A percentile compares a stretch with the other conserved stretches of the same genome.
phyloP scores from a whole-genome alignment of 1,139 yeast species.

The Yamadazyma diddensiae region DNA sequence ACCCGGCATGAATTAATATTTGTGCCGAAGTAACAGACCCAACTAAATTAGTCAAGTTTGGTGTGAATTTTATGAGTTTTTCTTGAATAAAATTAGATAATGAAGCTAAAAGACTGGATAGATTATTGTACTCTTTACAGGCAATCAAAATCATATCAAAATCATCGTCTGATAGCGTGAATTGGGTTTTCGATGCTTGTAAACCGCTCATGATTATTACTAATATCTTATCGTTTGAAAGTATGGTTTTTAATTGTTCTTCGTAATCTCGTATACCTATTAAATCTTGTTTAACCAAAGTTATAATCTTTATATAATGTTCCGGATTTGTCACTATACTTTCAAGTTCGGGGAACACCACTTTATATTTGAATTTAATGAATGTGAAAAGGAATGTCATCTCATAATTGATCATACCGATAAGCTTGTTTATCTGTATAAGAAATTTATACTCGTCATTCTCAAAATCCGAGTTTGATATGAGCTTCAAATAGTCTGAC shows the following conservation, averaged over 20 bases:
- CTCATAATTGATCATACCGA: constrained; percentile 57
- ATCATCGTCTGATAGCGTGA: constrained; percentile 31
- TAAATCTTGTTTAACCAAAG: constrained; percentile 51
- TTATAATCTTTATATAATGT: constrained; percentile 58
- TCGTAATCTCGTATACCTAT: constrained; percentile 31
- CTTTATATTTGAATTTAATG: constrained; percentile 51
- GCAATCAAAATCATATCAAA: constrained; percentile 40
- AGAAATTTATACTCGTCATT: constrained; percentile 47
- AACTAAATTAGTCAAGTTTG: constrained; percentile 71
- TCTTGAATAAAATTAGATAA: constrained; percentile 57
- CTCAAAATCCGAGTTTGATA: constrained; percentile 32
- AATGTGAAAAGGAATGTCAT: constrained; percentile 49
- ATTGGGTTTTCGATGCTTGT: constrained; percentile 26
- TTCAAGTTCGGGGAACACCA: constrained; percentile 71
- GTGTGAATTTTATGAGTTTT: constrained; percentile 63
- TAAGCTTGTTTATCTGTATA: constrained; percentile 52
- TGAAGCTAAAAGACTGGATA: constrained; percentile 41
- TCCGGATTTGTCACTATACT: constrained; percentile 60
- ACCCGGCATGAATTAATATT: constrained; percentile 67
- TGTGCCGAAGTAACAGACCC: constrained; percentile 78
- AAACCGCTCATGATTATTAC: constrained; percentile 75
- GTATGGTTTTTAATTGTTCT: constrained; percentile 33
- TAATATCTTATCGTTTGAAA: constrained; percentile 64
- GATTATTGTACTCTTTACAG: constrained; percentile 45
- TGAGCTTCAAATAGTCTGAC: constrained; percentile 34